A percentile compares a stretch with the other conserved stretches of the same genome.
Conservation (phyloP, 2,329 filamentous ascomycete genomes). For the Claviceps citrina region DNA sequence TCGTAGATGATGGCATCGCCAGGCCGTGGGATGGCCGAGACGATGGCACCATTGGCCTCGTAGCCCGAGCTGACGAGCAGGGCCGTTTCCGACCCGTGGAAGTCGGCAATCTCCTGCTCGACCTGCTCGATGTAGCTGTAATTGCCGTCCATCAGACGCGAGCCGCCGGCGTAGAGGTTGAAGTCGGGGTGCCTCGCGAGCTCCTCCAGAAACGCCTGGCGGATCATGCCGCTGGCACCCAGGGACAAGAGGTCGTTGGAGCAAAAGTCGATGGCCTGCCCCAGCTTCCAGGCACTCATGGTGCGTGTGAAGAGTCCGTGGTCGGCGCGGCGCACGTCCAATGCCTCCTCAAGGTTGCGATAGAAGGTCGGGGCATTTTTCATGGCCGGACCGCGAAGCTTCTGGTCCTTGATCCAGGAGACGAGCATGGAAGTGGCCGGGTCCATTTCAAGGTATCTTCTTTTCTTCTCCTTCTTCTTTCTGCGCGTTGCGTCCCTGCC, state of each 20-base stretch:
- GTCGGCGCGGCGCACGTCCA: constrained; percentile 14
- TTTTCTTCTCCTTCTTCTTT: too few relatives aligned
- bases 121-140: constrained; percentile 36
- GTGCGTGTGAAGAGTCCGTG: constrained; percentile 14
- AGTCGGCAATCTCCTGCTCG: constrained; percentile 43
- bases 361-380: neutral
- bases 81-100: constrained; percentile 35
- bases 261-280: constrained; percentile 35
- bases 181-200: constrained; percentile 14
- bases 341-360: constrained; percentile 18
- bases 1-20: constrained; percentile 47
- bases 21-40: constrained; percentile 31
- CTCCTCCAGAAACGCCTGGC: constrained; percentile 31
- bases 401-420: neutral
- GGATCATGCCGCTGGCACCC: constrained; percentile 30
- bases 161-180: constrained; percentile 35
- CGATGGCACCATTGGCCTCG: constrained; percentile 37
- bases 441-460: too few relatives aligned
- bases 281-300: constrained; percentile 2
- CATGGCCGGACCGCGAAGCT: neutral
- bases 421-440: too few relatives aligned
- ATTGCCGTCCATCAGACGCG: constrained; percentile 51
- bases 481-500: too few relatives aligned
- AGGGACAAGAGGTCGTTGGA: constrained; percentile 53
- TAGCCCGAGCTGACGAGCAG: constrained; percentile 46